Evolutionary conservation across 2,329 filamentous ascomycete species (phyloP).

Genomic region (Tolypocladium amazonense): DNA sequence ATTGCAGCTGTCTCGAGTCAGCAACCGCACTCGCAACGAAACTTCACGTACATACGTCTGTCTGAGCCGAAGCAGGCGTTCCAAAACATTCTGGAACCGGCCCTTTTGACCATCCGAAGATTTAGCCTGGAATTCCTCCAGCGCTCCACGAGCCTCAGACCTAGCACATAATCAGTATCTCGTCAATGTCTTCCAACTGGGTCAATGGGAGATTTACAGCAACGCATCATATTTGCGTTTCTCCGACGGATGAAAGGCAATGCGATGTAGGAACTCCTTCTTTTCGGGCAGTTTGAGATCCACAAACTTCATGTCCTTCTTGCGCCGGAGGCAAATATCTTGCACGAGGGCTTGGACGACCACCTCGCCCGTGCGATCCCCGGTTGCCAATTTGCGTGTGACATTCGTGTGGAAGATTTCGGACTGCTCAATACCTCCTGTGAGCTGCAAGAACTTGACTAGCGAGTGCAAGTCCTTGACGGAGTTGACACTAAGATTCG

Average conservation of each 20-base stretch:
- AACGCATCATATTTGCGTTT: slow-evolving; percentile 67
- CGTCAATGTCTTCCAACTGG: not conserved
- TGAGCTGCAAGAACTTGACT: slow-evolving; percentile 65
- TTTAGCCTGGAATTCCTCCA: slow-evolving; percentile 46
- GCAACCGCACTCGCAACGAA: too few relatives aligned
- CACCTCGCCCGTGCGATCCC: slow-evolving; percentile 45
- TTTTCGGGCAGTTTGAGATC: slow-evolving; percentile 70
- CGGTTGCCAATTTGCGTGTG: slow-evolving; percentile 53
- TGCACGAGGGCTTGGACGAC: slow-evolving; percentile 68
- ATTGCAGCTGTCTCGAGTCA: slow-evolving; percentile 46
- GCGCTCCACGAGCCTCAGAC: slow-evolving; percentile 61
- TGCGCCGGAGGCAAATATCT: slow-evolving; percentile 69
- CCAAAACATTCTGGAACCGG: slow-evolving; percentile 65
- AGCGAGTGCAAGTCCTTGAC: slow-evolving; percentile 74
- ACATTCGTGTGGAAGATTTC: slow-evolving; percentile 57
- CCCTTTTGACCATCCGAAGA: slow-evolving; percentile 32
- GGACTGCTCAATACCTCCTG: slow-evolving; percentile 62
- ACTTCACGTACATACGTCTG: slow-evolving; percentile 44
- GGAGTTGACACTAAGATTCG: slow-evolving; percentile 53
- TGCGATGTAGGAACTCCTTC: slow-evolving; percentile 65
- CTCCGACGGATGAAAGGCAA: slow-evolving; percentile 65
- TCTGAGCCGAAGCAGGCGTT: slow-evolving; percentile 70
- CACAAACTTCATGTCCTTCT: slow-evolving; percentile 82
- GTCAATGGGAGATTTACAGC: slow-evolving; percentile 33
- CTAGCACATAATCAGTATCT: slow-evolving; percentile 22